Percentiles rank a stretch among this genome's conserved stretches.
Evolutionary conservation across 2,329 filamentous ascomycete species (phyloP).

Genomic region (Pseudogymnoascus sp.): DNA sequence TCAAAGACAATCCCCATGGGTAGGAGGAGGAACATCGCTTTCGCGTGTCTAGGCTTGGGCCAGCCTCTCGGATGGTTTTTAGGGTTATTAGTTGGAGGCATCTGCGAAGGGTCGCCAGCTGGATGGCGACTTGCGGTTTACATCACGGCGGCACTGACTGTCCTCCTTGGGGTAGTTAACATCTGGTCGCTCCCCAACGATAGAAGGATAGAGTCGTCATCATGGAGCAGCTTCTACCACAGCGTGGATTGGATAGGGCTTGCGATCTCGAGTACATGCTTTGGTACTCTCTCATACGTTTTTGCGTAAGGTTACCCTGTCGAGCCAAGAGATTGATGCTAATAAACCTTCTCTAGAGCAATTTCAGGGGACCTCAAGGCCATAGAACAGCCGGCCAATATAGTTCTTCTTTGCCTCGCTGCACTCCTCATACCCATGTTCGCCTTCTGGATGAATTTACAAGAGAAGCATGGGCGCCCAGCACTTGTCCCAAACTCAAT

Average conservation of each 20-base stretch:
- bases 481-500: constrained; percentile 29
- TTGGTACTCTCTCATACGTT: background rate
- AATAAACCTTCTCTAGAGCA: background rate
- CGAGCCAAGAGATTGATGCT: background rate
- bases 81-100: background rate
- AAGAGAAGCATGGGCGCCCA: constrained; percentile 18
- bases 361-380: background rate
- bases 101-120: background rate
- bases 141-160: background rate
- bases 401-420: constrained; percentile 23
- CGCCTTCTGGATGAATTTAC: constrained; percentile 21
- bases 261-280: background rate
- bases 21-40: background rate
- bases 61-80: background rate
- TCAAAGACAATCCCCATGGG: background rate
- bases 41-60: background rate
- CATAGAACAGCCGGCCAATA: constrained; percentile 16
- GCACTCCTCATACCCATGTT: constrained; percentile 22
- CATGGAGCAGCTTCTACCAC: background rate
- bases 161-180: background rate
- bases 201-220: background rate
- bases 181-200: background rate
- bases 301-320: background rate
- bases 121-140: background rate
- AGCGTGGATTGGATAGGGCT: constrained; percentile 5